Evolutionary conservation across 768 basidiomycete genomes (phyloP).

Genomic region (Russula sp.): DNA sequence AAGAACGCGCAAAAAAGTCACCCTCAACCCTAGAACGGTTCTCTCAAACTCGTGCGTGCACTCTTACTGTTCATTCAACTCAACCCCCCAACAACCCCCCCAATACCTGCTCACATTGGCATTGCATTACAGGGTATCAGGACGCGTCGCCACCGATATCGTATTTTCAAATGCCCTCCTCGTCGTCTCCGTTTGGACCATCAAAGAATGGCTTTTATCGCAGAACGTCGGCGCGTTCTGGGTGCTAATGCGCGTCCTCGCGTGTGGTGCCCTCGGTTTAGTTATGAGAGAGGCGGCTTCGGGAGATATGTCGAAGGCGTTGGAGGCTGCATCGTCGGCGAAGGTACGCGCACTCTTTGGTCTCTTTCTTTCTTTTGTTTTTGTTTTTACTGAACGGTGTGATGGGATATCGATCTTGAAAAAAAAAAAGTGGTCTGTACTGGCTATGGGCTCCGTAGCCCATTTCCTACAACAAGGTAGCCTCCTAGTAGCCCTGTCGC

Average conservation of each 20-base stretch:
- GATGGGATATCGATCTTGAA: background rate
- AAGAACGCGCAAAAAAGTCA: constrained; percentile 40
- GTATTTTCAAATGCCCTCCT: constrained; percentile 61
- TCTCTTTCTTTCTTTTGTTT: background rate
- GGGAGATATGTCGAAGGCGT: constrained; percentile 52
- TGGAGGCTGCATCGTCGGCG: constrained; percentile 42
- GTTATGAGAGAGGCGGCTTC: constrained; percentile 58
- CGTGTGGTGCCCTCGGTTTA: constrained; percentile 65
- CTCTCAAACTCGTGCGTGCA: constrained; percentile 32
- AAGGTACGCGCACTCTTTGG: constrained; percentile 44
- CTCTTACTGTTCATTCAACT: too few species aligned
- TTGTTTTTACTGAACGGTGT: background rate
- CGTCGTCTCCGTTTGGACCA: constrained; percentile 57
- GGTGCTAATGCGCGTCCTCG: constrained; percentile 70
- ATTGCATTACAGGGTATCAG: constrained; percentile 17
- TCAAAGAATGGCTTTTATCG: constrained; percentile 64
- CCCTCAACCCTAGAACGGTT: constrained; percentile 33
- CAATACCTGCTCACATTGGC: background rate
- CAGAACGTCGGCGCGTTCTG: constrained; percentile 71
- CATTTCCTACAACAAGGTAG: constrained; percentile 67
- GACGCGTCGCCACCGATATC: constrained; percentile 39
- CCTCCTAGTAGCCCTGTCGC: constrained; percentile 64
- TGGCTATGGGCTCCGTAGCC: constrained; percentile 64
- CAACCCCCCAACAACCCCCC: too few species aligned
- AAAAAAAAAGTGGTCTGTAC: constrained; percentile 59